Evolutionary conservation across 257 asterid genomes (phyloP), one percentile per base, ranked within the genome.

Genomic region (Solanum ossicruentum): DNA sequence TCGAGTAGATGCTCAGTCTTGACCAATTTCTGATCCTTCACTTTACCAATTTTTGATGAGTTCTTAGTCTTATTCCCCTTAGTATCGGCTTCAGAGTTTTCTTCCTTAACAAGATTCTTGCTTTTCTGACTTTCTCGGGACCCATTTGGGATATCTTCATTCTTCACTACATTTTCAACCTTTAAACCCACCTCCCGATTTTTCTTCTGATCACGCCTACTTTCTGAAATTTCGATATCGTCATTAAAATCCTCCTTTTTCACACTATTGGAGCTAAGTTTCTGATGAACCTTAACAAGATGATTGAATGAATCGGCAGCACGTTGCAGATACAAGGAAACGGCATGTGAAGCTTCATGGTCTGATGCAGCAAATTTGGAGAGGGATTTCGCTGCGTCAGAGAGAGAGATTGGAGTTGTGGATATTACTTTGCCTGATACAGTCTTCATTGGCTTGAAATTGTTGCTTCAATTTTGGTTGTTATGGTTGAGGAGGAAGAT

Each of bases 371-470:
- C 87, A 84, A 94, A 94, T 61, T 86, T 60, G 55, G 87, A 47
- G 41, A 94, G 75, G 51, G 86, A 88, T 57, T 89, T 89, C 1
- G 97, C 93, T 10, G 95, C 97, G 32, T 90, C 81, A 0, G 93
- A 69, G 18, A 91, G 88, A 28, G 92, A 88, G n/a, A 89, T 84
- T 58, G 93, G 89, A 75, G 84, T 86, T 28, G 88, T 49, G 5
- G 91, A 89, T 41, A 88, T 67, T 67, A 92, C 15, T 84, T 88
- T 61, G 8, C 91, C 91, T 12, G 92, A 87, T 23, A 92, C 86
- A 17, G 88, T 91, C 90, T 89, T 91, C 98, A 87, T 85, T 32
- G 87, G 71, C 7, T 61, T 32, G 45, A 23, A 23, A 17, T 51
- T 77, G 12, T 55, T 6, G 63, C 13, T 10, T 55, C 58, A 45